Evolutionary conservation across 208 protist species (phyloP).

Genomic region (Trypanosoma melophagium): DNA sequence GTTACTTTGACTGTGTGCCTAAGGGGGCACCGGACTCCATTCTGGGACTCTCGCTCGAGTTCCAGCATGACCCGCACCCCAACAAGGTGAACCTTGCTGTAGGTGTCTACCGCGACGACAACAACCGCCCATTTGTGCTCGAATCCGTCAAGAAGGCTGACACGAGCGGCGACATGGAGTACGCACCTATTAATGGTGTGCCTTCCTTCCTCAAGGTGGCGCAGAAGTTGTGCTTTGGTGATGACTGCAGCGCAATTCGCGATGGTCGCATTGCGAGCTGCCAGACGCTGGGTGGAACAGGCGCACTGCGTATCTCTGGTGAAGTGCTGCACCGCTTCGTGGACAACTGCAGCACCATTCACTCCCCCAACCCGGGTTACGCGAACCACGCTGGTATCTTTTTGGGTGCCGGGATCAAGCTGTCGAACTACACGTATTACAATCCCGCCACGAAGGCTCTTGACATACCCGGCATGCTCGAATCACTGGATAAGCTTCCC

Average conservation of each 20-base stretch:
- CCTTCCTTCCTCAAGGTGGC: constrained; percentile 71
- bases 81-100: constrained; percentile 96
- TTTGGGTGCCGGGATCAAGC: constrained; percentile 37
- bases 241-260: constrained; percentile 34
- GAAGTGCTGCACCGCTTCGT: constrained; percentile 57
- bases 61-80: constrained; percentile 65
- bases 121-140: constrained; percentile 92
- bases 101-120: constrained; percentile 95
- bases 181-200: constrained; percentile 94
- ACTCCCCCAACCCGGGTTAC: constrained; percentile 69
- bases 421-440: constrained; percentile 74
- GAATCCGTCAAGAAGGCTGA: constrained; percentile 84
- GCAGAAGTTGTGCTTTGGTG: constrained; percentile 89
- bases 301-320: constrained; percentile 69
- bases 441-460: constrained; percentile 54
- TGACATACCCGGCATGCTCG: constrained; percentile 70
- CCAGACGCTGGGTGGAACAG: constrained; percentile 85
- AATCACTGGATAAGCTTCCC: constrained; percentile 52
- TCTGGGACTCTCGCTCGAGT: constrained; percentile 64
- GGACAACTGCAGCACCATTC: constrained; percentile 36
- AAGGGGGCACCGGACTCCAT: constrained; percentile 64
- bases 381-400: constrained; percentile 80
- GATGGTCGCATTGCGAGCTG: constrained; percentile 64
- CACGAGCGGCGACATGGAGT: constrained; percentile 82
- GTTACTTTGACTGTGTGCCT: constrained; percentile 50